These are phyloP conservation scores for Hemisphaericaspora nanyangensis DNA, from an alignment of 805 yeast genomes.

Conservation along the genomic window DNA sequence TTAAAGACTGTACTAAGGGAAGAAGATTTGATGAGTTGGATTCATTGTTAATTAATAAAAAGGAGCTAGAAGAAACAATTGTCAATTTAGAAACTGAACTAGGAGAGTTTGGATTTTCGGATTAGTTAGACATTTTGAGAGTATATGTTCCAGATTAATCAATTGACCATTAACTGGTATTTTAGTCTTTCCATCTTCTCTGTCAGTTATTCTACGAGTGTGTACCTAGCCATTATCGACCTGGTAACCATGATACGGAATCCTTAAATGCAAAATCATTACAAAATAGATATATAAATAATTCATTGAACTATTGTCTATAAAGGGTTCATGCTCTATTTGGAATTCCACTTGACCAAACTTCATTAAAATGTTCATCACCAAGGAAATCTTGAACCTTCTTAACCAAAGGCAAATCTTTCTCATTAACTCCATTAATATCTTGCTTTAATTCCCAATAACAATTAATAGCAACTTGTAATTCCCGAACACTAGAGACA, in stretches of 20 bases:
- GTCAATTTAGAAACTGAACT: constrained; percentile 42
- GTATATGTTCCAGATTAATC: too few species aligned
- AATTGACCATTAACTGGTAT: too few species aligned
- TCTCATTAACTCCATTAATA: constrained; percentile 26
- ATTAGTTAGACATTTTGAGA: too few species aligned
- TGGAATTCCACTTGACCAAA: constrained; percentile 50
- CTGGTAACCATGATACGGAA: too few species aligned
- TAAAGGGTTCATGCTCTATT: constrained; percentile 3
- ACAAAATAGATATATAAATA: too few species aligned
- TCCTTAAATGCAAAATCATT: too few species aligned
- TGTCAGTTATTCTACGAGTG: too few species aligned
- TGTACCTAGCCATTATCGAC: too few species aligned
- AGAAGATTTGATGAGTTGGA: constrained; percentile 75
- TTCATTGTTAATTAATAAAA: constrained; percentile 53
- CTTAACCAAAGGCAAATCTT: constrained; percentile 43
- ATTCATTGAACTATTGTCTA: too few species aligned
- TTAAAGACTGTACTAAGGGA: constrained; percentile 56
- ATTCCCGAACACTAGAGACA: constrained; percentile 60
- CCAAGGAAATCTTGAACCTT: constrained; percentile 47
- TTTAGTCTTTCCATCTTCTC: too few species aligned
- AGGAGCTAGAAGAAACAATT: constrained; percentile 53
- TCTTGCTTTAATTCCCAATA: constrained; percentile 45
- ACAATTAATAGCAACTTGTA: constrained; percentile 56
- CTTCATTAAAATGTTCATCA: constrained; percentile 51
- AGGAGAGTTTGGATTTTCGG: constrained; percentile 49